A percentile compares a stretch with the other conserved stretches of the same genome.
Evolutionary conservation across 108 stramenopile genomes (phyloP).

Genomic region (Cyclostephanos tholiformis): DNA sequence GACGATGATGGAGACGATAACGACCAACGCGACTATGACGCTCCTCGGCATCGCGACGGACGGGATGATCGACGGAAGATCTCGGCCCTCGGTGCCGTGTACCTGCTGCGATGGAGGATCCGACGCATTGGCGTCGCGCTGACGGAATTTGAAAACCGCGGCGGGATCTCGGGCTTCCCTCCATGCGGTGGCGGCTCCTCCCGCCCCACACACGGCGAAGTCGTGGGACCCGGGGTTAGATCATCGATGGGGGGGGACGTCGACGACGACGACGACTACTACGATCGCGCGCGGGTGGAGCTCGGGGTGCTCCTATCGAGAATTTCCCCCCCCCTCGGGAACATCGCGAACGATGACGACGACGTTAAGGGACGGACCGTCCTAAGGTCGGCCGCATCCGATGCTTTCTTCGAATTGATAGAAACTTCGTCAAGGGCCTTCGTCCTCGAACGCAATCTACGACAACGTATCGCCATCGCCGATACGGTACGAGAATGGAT

Average conservation of each 20-base stretch:
- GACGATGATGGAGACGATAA: neutral
- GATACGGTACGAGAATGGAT: constrained; percentile 17
- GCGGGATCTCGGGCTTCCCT: neutral
- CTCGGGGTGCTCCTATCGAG: neutral
- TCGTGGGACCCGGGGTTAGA: neutral
- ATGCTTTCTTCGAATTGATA: constrained; percentile 38
- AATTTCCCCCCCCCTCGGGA: neutral
- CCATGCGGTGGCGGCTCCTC: neutral
- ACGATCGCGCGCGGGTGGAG: neutral
- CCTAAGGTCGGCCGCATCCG: constrained; percentile 19
- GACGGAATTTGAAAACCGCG: neutral
- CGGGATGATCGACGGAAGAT: neutral
- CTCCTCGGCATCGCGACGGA: neutral
- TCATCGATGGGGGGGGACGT: neutral
- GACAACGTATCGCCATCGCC: neutral
- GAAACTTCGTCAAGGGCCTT: constrained; percentile 15
- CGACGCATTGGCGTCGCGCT: neutral
- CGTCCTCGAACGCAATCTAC: neutral
- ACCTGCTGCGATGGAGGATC: constrained; percentile 3
- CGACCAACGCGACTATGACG: neutral
- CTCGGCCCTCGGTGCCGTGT: constrained; percentile 5
- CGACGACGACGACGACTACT: neutral
- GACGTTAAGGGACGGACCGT: constrained; percentile 10
- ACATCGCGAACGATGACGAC: neutral
- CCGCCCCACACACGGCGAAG: neutral